Evolutionary conservation across 441 rosid genomes (phyloP).

Genomic region (Gossypium gossypioides): DNA sequence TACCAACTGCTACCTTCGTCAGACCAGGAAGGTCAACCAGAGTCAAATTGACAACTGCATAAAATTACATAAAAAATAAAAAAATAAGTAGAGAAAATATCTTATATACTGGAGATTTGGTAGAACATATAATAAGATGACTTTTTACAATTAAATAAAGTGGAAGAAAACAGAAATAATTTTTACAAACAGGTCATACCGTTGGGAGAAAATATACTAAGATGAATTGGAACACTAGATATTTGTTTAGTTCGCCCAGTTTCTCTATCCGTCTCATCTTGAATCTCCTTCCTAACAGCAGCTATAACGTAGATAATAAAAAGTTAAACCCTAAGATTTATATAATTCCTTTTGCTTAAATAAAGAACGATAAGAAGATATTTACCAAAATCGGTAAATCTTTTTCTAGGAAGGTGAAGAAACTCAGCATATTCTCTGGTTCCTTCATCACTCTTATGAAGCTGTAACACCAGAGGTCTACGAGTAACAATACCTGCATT

Average conservation of each 20-base stretch:
- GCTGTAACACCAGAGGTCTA: conserved; percentile 92
- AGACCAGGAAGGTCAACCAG: conserved; percentile 96
- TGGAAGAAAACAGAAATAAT: not conserved
- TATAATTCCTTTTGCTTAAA: not conserved
- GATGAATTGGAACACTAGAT: conserved; percentile 88
- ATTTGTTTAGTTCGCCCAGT: conserved; percentile 79
- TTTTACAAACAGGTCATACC: conserved; percentile 33
- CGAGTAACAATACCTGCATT: conserved; percentile 80
- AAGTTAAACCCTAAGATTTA: not conserved
- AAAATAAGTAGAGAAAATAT: not conserved
- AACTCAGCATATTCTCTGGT: conserved; percentile 88
- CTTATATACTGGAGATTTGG: too few species aligned
- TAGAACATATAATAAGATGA: too few species aligned
- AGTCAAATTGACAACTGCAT: conserved; percentile 95
- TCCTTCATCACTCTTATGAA: conserved; percentile 88
- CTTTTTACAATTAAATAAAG: not conserved
- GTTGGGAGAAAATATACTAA: conserved; percentile 79
- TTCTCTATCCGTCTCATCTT: conserved; percentile 94
- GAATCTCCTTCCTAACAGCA: conserved; percentile 94
- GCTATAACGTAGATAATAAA: conserved; percentile 24
- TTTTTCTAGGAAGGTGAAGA: conserved; percentile 75
- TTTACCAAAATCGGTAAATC: conserved; percentile 77
- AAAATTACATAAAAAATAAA: conserved; percentile 17
- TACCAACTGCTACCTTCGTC: conserved; percentile 95
- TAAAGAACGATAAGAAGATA: not conserved